These are phyloP conservation scores for Teratosphaeria viscida DNA, from an alignment of 2,329 filamentous ascomycete genomes.

Conservation along the genomic window DNA sequence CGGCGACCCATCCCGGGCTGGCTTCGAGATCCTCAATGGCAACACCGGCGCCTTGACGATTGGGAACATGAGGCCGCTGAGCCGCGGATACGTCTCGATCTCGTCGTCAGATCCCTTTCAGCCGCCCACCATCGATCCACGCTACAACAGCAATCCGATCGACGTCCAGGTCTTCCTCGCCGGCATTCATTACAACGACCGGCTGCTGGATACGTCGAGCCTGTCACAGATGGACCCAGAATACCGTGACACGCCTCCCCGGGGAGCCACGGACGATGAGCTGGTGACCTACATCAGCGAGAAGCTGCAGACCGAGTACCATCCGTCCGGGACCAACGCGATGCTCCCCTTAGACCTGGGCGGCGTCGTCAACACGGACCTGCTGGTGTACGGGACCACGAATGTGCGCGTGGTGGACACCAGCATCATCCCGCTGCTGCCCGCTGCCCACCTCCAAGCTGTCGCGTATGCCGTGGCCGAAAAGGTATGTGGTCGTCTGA, in stretches of 20 bases:
- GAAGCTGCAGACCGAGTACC: constrained; percentile 35
- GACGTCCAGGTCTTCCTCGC: constrained; percentile 23
- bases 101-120: constrained; percentile 29
- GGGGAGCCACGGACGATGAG: constrained; percentile 20
- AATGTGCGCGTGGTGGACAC: constrained; percentile 39
- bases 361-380: constrained; percentile 38
- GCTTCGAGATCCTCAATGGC: constrained; percentile 22
- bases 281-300: constrained; percentile 18
- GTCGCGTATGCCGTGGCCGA: constrained; percentile 26
- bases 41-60: constrained; percentile 23
- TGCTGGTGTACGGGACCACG: constrained; percentile 35
- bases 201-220: constrained; percentile 14
- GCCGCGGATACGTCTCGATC: constrained; percentile 34
- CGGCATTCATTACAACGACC: constrained; percentile 20
- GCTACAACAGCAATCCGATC: constrained; percentile 35
- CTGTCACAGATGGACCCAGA: constrained; percentile 15
- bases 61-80: constrained; percentile 33
- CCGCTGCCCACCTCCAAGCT: constrained; percentile 25
- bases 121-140: constrained; percentile 32
- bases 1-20: constrained; percentile 13
- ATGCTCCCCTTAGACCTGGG: constrained; percentile 41
- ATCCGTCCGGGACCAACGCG: constrained; percentile 41
- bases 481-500: constrained; percentile 22
- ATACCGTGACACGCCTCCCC: constrained; percentile 11
- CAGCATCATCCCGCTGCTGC: constrained; percentile 36